Conservation (phyloP, 225 moss, liverwort and hornwort species). For the Polytrichum formosum region DNA sequence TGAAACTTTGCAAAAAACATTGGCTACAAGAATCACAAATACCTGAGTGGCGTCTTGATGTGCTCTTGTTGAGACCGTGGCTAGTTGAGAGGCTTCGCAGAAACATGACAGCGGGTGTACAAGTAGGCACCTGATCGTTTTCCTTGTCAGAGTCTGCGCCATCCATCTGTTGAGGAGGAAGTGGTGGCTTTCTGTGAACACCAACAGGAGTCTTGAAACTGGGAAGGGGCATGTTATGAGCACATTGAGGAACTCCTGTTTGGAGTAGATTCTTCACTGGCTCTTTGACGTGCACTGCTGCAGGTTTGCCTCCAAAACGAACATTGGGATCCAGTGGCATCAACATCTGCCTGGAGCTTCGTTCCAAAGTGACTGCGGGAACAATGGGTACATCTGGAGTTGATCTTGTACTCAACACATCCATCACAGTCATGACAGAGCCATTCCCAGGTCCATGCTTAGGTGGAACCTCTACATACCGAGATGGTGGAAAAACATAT, state of each 20-base stretch:
- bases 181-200: not conserved
- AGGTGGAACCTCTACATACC: slow-evolving; percentile 29
- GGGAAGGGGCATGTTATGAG: slow-evolving; percentile 16
- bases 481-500: slow-evolving; percentile 9
- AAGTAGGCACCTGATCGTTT: slow-evolving; percentile 40
- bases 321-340: slow-evolving; percentile 17
- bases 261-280: slow-evolving; percentile 11
- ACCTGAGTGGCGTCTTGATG: slow-evolving; percentile 39
- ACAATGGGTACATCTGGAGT: slow-evolving; percentile 8
- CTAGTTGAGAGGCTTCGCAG: slow-evolving; percentile 43
- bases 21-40: not conserved
- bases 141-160: slow-evolving; percentile 34
- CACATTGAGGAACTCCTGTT: slow-evolving; percentile 21
- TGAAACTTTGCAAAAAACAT: not conserved
- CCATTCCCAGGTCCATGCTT: slow-evolving; percentile 17
- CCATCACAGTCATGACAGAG: slow-evolving; percentile 27
- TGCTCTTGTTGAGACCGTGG: slow-evolving; percentile 26
- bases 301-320: slow-evolving; percentile 5
- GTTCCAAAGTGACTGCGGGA: not conserved
- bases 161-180: slow-evolving; percentile 1
- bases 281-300: not conserved
- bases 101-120: slow-evolving; percentile 48
- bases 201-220: not conserved
- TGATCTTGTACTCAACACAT: slow-evolving; percentile 29
- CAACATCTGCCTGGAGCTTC: slow-evolving; percentile 14